phyloP scores from a whole-genome alignment of 1,139 yeast species.

The Hyphopichia khmerensis region DNA sequence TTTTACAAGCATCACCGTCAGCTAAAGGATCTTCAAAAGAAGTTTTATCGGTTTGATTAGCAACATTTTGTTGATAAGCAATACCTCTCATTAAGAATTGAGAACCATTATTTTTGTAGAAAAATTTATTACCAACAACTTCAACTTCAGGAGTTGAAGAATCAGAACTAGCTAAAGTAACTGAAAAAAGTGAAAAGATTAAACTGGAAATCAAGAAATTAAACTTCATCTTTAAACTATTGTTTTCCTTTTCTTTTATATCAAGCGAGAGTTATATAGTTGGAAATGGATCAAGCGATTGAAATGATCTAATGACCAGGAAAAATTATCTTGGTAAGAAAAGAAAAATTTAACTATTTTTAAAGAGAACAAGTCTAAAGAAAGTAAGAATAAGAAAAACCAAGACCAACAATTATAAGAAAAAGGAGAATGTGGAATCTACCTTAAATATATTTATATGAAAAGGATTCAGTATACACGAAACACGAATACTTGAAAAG shows the following conservation, averaged over 20 bases:
- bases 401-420: too few relatives aligned
- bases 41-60: constrained; percentile 38
- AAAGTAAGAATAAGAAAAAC: neutral
- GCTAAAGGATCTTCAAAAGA: constrained; percentile 74
- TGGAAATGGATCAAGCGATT: neutral
- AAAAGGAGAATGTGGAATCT: too few relatives aligned
- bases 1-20: constrained; percentile 65
- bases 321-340: neutral
- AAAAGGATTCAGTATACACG: too few relatives aligned
- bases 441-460: too few relatives aligned
- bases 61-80: constrained; percentile 46
- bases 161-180: constrained; percentile 13
- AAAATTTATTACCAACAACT: constrained; percentile 47
- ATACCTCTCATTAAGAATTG: constrained; percentile 47
- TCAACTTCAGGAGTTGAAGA: constrained; percentile 40
- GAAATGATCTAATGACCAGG: neutral
- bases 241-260: neutral
- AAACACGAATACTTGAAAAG: neutral
- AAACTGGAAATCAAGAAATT: constrained; percentile 4
- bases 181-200: neutral
- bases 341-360: too few relatives aligned
- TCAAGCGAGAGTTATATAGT: neutral
- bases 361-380: neutral
- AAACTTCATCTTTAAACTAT: constrained; percentile 3
- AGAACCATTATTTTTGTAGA: constrained; percentile 43